Evolutionary conservation across 768 basidiomycete species (phyloP), one percentile per base, ranked within the genome.

Genomic region (Tylopilus sp.): DNA sequence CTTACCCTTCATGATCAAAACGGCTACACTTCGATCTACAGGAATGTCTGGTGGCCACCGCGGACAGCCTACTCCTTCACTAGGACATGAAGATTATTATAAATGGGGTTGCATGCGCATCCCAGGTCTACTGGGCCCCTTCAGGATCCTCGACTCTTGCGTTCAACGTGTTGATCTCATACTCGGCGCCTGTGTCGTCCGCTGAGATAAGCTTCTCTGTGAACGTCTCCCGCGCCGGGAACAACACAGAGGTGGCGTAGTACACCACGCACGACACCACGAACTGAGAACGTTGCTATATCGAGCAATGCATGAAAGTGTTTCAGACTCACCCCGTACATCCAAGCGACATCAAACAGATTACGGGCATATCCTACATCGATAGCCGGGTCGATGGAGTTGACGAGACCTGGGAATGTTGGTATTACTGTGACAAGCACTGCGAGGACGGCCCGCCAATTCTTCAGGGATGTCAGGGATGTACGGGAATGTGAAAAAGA

Each of bases 371-470:
- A 74, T n/a, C 87, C 88, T 34, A 91, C 83, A 0, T 74, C 50
- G 63, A 94, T 80, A 13, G 68, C 72, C 3, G 80, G 67, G 62
- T 88, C 85, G 70, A 96, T 91, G 37, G 82, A 83, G 60, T 82
- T 78, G 53, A 88, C 80, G 45, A 95, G 76, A 3, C 92, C 92
- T 1, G 92, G 92, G 17, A 95, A 62, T 53, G 78, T 84, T 4
- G 87, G 87, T 1, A 82, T 76, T 0, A 91, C 82, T 5, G 88
- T 67, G 21, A 92, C 63, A 12, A 92, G 70, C 0, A 91, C 83
- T 2, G 81, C 76, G 4, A 80, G 77, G 2, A 80, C 79, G 0
- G 91, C 90, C 24, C 90, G 77, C 87, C 90, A 92, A 69, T 95
- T 94, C 87, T 90, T 43, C 36, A 22, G 40, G 38, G 22, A 34